Base-by-base conservation (phyloP, 345 rosid genomes). In the Eucalyptus camaldulensis region DNA sequence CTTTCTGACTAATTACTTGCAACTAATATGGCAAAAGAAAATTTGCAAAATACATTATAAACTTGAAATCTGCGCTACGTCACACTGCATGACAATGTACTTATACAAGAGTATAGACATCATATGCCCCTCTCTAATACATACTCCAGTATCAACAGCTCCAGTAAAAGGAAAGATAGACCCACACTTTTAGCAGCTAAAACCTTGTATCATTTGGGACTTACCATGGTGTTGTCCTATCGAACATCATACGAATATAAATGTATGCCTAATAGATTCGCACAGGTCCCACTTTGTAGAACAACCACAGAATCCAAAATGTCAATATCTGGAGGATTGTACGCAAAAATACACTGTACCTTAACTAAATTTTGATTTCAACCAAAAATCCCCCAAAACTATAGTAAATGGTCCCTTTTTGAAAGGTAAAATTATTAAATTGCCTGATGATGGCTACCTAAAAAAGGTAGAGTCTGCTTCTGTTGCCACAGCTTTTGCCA, bases 401-500 rank as follows among this genome's bases (percentile, higher is more conserved):
- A 76, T 6, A 37, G 83, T 37, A 11, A 37, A 37, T 76, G 83
- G 83, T 10, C 14, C 8, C 83, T 37, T 72, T 76, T 76, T 27
- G 45, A 69, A 72, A 76, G 83, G 45, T 37, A 37, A 76, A 76
- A 37, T 21, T 19, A 4, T 37, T 22, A 21, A 76, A 37, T 37
- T 19, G 47, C 45, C 83, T 37, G 45, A 76, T 76, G 83, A 76
- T 76, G 45, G 83, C 45, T 50, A 86, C 99, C 99, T 97, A 92
- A 95, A 97, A 91, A 97, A 96, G 19, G 98, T 96, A 25, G 98
- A 97, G 88, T 97, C 99, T 60, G 98, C 98, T 93, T 97, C 98
- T 69, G 99, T 95, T 65, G 98, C 99, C 92, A 96, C 99, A 90
- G 99, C 99, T 92, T 97, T 97, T 27, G 98, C 99, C 90, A 97